Evolutionary conservation across 345 rosid genomes (phyloP).

Genomic region (Corchorus olitorius): DNA sequence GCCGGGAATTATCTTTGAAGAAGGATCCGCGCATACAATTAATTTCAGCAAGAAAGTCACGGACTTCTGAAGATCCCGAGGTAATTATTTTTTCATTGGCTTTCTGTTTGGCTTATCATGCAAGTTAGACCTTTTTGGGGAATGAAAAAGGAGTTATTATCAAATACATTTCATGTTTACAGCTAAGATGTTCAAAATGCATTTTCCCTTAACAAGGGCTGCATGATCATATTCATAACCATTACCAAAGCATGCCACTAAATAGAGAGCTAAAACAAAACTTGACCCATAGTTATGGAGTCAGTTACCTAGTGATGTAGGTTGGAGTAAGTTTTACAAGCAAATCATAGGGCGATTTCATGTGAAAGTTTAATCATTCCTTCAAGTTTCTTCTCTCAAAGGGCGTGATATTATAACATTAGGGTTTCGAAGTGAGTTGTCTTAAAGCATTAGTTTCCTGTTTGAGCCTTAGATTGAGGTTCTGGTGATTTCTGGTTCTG

Average conservation of each 20-base stretch:
- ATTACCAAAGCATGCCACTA: neutral
- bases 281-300: neutral
- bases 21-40: slow-evolving; percentile 78
- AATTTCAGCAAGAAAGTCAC: slow-evolving; percentile 50
- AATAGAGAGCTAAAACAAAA: neutral
- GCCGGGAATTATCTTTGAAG: slow-evolving; percentile 61
- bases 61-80: slow-evolving; percentile 49
- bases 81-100: slow-evolving; percentile 32
- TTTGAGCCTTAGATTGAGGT: no score
- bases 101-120: neutral
- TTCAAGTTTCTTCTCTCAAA: neutral
- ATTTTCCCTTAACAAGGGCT: neutral
- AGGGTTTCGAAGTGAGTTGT: no score
- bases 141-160: neutral
- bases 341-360: neutral
- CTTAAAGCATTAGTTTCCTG: no score
- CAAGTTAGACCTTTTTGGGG: neutral
- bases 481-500: no score
- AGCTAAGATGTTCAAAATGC: neutral
- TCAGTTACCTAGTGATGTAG: neutral
- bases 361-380: neutral
- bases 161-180: neutral
- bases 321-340: neutral
- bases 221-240: neutral
- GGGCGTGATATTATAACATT: neutral